These are phyloP conservation scores for Anthoceros angustus DNA, from an alignment of 225 moss, liverwort and hornwort genomes.

Conservation along the genomic window DNA sequence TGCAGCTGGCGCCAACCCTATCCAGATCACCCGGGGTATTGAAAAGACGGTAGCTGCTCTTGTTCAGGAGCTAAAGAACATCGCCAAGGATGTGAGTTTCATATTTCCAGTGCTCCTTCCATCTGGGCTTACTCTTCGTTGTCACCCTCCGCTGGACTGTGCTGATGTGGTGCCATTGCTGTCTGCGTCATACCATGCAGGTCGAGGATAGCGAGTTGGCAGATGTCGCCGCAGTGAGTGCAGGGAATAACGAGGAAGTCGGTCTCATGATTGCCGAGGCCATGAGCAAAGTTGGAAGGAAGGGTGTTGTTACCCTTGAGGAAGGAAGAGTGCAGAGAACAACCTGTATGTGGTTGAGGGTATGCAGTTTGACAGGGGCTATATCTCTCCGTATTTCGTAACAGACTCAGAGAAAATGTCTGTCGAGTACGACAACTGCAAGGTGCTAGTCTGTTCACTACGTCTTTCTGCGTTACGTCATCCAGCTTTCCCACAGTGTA, in stretches of 20 bases:
- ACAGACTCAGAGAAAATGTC: constrained; percentile 96
- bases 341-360: constrained; percentile 81
- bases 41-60: constrained; percentile 69
- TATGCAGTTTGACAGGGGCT: constrained; percentile 95
- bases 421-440: constrained; percentile 88
- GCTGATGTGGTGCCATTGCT: neutral
- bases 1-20: constrained; percentile 93
- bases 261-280: constrained; percentile 96
- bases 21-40: constrained; percentile 86
- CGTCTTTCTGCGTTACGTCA: neutral
- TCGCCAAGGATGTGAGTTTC: constrained; percentile 62
- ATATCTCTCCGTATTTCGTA: constrained; percentile 89
- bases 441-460: constrained; percentile 19
- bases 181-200: too few species aligned
- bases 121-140: neutral
- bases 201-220: constrained; percentile 92
- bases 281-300: constrained; percentile 87
- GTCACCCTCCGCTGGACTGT: neutral
- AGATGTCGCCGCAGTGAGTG: constrained; percentile 94
- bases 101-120: too few species aligned
- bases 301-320: constrained; percentile 78
- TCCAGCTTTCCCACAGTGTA: too few species aligned
- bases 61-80: constrained; percentile 59
- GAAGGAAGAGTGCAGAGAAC: constrained; percentile 96
- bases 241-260: constrained; percentile 74